Base-by-base conservation (phyloP, 2,329 filamentous ascomycete species). In the Graphilbum fragrans region DNA sequence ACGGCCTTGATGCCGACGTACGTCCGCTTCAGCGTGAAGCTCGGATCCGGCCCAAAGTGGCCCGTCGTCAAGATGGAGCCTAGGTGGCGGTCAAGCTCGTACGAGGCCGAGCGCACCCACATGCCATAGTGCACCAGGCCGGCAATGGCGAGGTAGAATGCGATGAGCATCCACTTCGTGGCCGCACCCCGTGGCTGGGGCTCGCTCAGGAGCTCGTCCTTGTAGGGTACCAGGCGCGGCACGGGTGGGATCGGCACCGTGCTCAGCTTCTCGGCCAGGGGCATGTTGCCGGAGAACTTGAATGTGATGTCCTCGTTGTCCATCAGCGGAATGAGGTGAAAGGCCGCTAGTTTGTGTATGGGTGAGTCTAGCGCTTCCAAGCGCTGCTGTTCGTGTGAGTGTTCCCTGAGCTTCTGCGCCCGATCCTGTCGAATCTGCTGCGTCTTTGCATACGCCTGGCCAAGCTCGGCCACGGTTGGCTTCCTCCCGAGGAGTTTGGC, bases 351-450 rank as follows among this genome's bases (percentile, higher is more conserved):
- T 12, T 27, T 16, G 20, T 37, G 23, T 23, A 47, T 14, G 10
- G 47, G 42, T 21, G 41, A 37, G 11, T 42, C 45, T n/a, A 43
- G 22, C 25, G 35, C 20, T n/a, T 46, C 47, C 9, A 32, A 33
- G 27, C 42, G 44, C 19, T 48, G 47, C 37, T 48, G 44, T 18
- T 47, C 37, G 22, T 48, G 47, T 8, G 47, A 41, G 31, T 34
- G 23, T 21, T 41, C 31, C 19, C 35, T 38, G 12, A 48, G 35
- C 10, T n/a, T 19, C 12, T 16, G 18, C 1, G 37, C 34, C 2
- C 45, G 42, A 0, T 14, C 7, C 11, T 45, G 34, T 1, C 47
- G 45, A 11, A 40, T 33, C 22, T 25, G 25, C 19, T 48, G 47
- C 4, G 42, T 45, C 5, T 21, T 29, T 12, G 39, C 31, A 20